These are phyloP conservation scores for Chloris gayana DNA, from an alignment of 176 grass and related monocot species.

Conservation along the genomic window DNA sequence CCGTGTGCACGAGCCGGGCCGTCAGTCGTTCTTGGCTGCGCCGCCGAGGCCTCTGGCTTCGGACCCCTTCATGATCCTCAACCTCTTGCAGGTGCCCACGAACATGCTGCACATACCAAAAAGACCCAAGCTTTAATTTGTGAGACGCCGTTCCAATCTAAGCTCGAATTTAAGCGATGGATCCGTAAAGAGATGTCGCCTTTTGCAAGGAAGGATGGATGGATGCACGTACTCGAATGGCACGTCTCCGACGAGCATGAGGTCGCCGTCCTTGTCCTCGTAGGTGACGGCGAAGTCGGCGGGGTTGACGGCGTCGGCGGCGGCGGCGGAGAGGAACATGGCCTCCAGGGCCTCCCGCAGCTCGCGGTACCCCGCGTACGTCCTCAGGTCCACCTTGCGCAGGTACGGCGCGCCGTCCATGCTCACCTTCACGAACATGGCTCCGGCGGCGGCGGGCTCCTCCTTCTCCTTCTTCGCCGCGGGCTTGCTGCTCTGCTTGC, in stretches of 20 bases:
- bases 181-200: no score
- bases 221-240: no score
- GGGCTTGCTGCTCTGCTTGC: slow-evolving; percentile 19
- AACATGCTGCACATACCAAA: slow-evolving; percentile 72
- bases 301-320: slow-evolving; percentile 42
- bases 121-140: no score
- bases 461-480: slow-evolving; percentile 32
- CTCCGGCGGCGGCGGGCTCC: neutral
- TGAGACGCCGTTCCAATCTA: no score
- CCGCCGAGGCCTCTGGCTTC: slow-evolving; percentile 73
- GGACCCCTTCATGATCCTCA: slow-evolving; percentile 94
- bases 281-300: slow-evolving; percentile 70
- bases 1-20: slow-evolving; percentile 44
- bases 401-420: slow-evolving; percentile 91
- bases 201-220: no score
- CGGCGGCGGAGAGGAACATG: slow-evolving; percentile 71
- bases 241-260: slow-evolving; percentile 89
- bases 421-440: slow-evolving; percentile 95
- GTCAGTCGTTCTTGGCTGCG: slow-evolving; percentile 16
- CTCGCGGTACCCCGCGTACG: slow-evolving; percentile 84
- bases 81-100: slow-evolving; percentile 78
- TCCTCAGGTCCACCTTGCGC: slow-evolving; percentile 79
- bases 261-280: slow-evolving; percentile 86
- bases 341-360: slow-evolving; percentile 76
- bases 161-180: no score